Base-by-base conservation (phyloP, 1,139 yeast species). In the Candida smagusa region DNA sequence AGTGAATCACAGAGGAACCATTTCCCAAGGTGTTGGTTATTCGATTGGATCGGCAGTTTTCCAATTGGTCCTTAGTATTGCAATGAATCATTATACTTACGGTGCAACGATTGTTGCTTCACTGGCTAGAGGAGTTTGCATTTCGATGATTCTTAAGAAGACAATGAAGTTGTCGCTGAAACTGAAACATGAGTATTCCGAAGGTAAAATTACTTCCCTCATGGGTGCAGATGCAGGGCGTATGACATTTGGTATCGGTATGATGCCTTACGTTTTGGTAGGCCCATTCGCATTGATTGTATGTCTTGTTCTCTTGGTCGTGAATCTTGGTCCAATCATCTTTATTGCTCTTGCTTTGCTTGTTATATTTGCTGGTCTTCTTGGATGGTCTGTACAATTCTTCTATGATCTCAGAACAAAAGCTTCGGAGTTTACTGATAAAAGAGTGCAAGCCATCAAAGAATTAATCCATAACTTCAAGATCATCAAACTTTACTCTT, bases 141-240 rank as follows among this genome's bases (percentile, higher is more conserved):
- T 65, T 11, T 62, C 61, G 38, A 58, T 59, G 2, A 48, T 23
- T 23, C 26, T 23, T 23, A 23, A 23, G 6, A 23, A 23, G 11
- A 23, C 11, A 9, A 9, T 23, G 26, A n/a, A 9, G 9, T 9
- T 63, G 12, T 56, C 50, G 43, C 60, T 59, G 6, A 47, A 48
- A 37, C 46, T 59, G 22, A 53, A 53, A 35, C 63, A 57, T 43
- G 50, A 57, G 35, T 65, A 43, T 36, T 54, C 68, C 2, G 36
- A 49, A 1, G 63, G 66, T 27, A 62, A 58, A 37, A 58, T 65
- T 40, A 65, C 69, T 16, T 62, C 81, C 12, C 60, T 85, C 53
- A 72, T 87, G 59, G 82, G 92, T 12, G 81, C 94, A 2, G 96
- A 87, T 55, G 69, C 87, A 37, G 77, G 89, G 22, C 76, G 95